Percentiles rank a stretch among this genome's conserved stretches.
phyloP scores from a whole-genome alignment of 2,329 filamentous ascomycete species.

The Hymenoscyphus linearis region DNA sequence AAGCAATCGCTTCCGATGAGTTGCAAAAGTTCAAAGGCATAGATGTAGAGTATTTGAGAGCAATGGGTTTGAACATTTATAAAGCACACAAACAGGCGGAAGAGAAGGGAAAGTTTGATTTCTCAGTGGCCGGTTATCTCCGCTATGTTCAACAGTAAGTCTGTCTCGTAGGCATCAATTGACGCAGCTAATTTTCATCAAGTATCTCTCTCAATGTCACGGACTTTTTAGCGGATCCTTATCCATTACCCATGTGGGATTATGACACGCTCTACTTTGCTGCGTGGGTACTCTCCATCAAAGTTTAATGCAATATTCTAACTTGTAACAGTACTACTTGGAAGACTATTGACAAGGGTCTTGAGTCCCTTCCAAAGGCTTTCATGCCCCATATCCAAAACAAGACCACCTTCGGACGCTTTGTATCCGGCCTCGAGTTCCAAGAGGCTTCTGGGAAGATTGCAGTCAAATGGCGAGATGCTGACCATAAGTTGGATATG shows the following conservation, averaged over 20 bases:
- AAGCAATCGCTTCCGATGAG: constrained; percentile 7
- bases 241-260: constrained; percentile 31
- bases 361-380: constrained; percentile 53
- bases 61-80: constrained; percentile 41
- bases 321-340: constrained; percentile 6
- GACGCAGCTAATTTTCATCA: constrained; percentile 10
- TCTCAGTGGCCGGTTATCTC: constrained; percentile 65
- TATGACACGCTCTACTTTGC: constrained; percentile 24
- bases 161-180: constrained; percentile 43
- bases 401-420: constrained; percentile 49
- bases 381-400: constrained; percentile 58
- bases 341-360: constrained; percentile 34
- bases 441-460: constrained; percentile 47
- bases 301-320: background rate
- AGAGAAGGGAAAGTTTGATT: constrained; percentile 66
- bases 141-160: constrained; percentile 61
- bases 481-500: constrained; percentile 22
- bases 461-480: constrained; percentile 50
- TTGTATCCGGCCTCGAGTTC: constrained; percentile 52
- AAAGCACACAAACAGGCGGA: constrained; percentile 39
- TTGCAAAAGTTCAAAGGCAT: constrained; percentile 13
- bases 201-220: constrained; percentile 7
- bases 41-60: constrained; percentile 36
- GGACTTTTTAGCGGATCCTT: constrained; percentile 3
- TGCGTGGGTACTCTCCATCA: constrained; percentile 1